Evolutionary conservation across 2,329 filamentous ascomycete species (phyloP).

Genomic region (Aquanectria penicillioides): DNA sequence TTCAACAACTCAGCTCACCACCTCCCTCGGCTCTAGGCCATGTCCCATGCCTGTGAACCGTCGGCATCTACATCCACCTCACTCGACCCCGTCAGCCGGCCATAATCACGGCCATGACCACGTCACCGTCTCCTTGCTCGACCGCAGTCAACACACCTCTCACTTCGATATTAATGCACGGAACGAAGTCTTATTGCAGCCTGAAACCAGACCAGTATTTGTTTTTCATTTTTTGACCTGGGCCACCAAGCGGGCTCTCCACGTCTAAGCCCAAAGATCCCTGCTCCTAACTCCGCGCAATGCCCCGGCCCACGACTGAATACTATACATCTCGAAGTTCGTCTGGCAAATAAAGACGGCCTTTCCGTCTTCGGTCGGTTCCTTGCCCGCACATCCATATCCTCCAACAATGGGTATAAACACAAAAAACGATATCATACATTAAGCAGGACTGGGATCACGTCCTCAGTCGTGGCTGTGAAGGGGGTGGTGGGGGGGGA

Average conservation of each 20-base stretch:
- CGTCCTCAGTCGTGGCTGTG: background rate
- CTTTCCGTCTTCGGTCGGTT: slow-evolving; percentile 10
- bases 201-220: slow-evolving; percentile 30
- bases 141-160: background rate
- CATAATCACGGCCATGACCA: slow-evolving; percentile 7
- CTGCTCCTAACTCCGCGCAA: slow-evolving; percentile 52
- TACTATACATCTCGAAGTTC: slow-evolving; percentile 35
- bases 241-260: slow-evolving; percentile 37
- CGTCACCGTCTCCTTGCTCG: slow-evolving; percentile 4
- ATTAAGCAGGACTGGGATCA: slow-evolving; percentile 21
- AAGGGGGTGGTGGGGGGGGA: no score
- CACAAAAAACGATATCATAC: slow-evolving; percentile 41
- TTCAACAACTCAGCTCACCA: background rate
- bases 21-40: no score
- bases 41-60: slow-evolving; percentile 3
- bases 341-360: slow-evolving; percentile 22
- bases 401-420: slow-evolving; percentile 41
- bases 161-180: slow-evolving; percentile 4
- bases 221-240: slow-evolving; percentile 40
- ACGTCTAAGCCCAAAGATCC: slow-evolving; percentile 40
- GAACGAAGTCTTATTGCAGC: slow-evolving; percentile 19
- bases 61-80: background rate
- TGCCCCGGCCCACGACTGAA: slow-evolving; percentile 42
- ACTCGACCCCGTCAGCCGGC: slow-evolving; percentile 2
- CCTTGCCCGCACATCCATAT: slow-evolving; percentile 12